Conservation (phyloP, 768 basidiomycete genomes). For the Russula sp. region DNA sequence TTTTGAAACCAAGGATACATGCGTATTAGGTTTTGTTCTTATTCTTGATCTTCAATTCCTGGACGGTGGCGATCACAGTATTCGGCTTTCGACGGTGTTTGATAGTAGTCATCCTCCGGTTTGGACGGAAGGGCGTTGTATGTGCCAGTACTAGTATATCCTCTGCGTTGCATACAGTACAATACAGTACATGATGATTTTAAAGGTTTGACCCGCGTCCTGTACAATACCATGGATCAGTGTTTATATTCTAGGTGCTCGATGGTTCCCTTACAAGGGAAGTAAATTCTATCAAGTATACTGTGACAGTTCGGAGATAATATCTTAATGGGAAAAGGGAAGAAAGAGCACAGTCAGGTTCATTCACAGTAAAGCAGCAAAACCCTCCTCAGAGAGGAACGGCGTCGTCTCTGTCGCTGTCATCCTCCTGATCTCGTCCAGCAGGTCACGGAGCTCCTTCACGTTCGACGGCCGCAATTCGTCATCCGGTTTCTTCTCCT, state of each 20-base stretch:
- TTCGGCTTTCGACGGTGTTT: no score
- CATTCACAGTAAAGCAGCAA: constrained; percentile 18
- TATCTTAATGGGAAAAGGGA: background rate
- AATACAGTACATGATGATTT: no score
- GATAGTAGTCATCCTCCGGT: no score
- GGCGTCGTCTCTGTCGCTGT: constrained; percentile 10
- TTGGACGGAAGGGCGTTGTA: background rate
- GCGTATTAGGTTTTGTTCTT: no score
- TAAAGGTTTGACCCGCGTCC: background rate
- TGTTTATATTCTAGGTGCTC: background rate
- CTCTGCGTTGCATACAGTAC: background rate
- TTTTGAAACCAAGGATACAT: no score
- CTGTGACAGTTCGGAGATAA: background rate
- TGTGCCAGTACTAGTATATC: background rate
- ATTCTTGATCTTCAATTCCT: no score
- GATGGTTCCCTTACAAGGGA: background rate
- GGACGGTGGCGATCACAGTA: no score
- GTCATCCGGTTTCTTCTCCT: constrained; percentile 12
- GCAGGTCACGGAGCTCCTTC: constrained; percentile 26
- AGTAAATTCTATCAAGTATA: background rate
- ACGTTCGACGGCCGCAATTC: constrained; percentile 31
- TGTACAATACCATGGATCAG: background rate
- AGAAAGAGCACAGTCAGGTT: no score
- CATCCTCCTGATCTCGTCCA: constrained; percentile 30
- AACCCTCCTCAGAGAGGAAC: constrained; percentile 17